Conservation (phyloP, 148 eudicot species). For the Dysphania ambrosioides region DNA sequence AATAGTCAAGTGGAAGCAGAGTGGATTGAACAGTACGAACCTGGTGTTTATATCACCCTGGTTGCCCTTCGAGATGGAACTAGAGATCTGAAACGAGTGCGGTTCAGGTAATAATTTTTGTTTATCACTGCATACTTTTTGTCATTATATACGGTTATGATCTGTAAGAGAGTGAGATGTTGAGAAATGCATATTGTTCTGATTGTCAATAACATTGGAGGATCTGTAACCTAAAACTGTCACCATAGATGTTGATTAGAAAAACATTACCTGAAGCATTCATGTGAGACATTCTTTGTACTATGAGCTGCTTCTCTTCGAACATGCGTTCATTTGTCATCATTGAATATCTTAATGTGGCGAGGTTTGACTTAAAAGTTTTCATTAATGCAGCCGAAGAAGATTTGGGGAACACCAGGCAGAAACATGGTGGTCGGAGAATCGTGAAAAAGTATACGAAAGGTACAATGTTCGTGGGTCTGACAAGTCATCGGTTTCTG, state of each 20-base stretch:
- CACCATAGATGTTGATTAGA: background rate
- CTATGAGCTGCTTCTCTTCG: background rate
- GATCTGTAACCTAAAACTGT: background rate
- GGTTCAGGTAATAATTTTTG: slow-evolving; percentile 71
- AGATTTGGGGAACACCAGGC: slow-evolving; percentile 96
- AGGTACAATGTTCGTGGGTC: slow-evolving; percentile 78
- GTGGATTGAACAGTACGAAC: slow-evolving; percentile 97
- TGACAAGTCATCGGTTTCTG: slow-evolving; percentile 66
- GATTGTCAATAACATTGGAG: too few relatives aligned
- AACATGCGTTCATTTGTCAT: background rate
- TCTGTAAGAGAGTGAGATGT: background rate
- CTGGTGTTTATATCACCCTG: slow-evolving; percentile 92
- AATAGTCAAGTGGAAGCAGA: slow-evolving; percentile 76
- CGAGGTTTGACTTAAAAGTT: background rate
- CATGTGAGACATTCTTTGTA: background rate
- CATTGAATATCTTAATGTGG: background rate
- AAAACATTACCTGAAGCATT: background rate
- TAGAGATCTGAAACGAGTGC: slow-evolving; percentile 94
- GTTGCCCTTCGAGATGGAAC: slow-evolving; percentile 89
- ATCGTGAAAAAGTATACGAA: slow-evolving; percentile 86
- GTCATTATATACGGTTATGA: background rate
- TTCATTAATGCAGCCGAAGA: slow-evolving; percentile 55
- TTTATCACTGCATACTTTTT: background rate
- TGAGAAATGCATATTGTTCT: background rate
- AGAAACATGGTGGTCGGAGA: slow-evolving; percentile 97